phyloP scores from a whole-genome alignment of 495 filamentous ascomycete species.

The Podospora didyma region DNA sequence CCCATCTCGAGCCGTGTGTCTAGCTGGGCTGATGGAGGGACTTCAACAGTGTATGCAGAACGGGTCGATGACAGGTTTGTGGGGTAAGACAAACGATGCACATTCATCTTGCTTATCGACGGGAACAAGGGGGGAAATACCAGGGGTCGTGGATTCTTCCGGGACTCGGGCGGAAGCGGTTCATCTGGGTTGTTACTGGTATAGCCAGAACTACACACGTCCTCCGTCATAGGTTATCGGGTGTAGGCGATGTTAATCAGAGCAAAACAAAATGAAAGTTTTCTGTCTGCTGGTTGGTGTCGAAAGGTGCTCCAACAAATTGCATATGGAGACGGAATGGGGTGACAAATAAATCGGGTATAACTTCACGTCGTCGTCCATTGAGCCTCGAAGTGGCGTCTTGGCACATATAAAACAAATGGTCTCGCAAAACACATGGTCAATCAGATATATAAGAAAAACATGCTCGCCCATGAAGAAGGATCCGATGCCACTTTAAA shows the following conservation, averaged over 20 bases:
- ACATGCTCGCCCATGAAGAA: neutral
- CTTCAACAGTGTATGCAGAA: neutral
- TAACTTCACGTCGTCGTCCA: neutral
- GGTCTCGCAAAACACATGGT: neutral
- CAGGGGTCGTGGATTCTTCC: neutral
- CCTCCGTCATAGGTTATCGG: too few relatives aligned
- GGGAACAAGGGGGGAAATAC: neutral
- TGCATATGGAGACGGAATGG: too few relatives aligned
- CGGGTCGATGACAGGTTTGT: neutral
- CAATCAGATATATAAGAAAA: neutral
- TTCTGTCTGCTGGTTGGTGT: too few relatives aligned
- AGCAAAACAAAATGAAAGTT: too few relatives aligned
- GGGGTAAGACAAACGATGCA: neutral
- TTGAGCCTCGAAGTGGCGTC: neutral
- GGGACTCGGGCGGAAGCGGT: neutral
- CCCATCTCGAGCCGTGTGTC: neutral
- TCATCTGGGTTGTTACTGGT: neutral
- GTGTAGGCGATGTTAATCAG: too few relatives aligned
- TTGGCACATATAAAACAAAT: neutral
- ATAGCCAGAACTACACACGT: too few relatives aligned
- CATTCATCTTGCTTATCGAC: neutral
- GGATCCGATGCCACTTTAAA: too few relatives aligned
- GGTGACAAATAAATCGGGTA: too few relatives aligned
- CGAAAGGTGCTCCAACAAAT: too few relatives aligned
- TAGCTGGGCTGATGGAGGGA: neutral